Evolutionary conservation across 1,284 basidiomycete genomes (phyloP), one percentile per base, ranked within the genome.

Genomic region (Rhodotorula sp.): DNA sequence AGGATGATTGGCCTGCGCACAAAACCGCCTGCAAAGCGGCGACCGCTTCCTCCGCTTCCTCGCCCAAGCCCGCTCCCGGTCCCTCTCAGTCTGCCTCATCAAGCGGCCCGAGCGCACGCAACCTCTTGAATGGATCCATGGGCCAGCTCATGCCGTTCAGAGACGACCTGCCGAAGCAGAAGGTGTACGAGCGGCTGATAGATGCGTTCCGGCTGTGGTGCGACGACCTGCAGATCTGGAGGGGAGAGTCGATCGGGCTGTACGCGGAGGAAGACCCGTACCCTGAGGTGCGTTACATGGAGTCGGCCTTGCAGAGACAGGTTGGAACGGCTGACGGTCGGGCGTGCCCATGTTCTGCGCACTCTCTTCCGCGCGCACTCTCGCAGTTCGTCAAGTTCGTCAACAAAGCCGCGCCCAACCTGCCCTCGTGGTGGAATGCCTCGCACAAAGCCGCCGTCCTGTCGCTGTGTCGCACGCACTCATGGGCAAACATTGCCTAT

Each of bases 231-330:
- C 27, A 27, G 8, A 12, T 45, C n/a, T 68, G 50, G 50, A 54
- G 50, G 2, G 56, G 61, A 23, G n/a, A 19, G 9, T 5, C 13
- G 5, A 25, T 44, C n/a, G 67, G 61, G 1, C 17, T 68, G 13
- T 64, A 64, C 19, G 41, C n/a, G 7, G 14, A 64, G 42, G 56
- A 68, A 17, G 67, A 68, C 45, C 61, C 61, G 14, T 64, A 45
- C 27, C 61, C 56, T 13, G 61, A 68, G 45, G 67, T 68, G 56
- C 42, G 61, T 14, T 23, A 4, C 13, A 14, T 27, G 16, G 1
- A 5, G 7, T 41, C 21, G 7, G 12, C 42, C n/a, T 14, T 17
- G 9, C 25, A 14, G n/a, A 4, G 2, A 4, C 1, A 23, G 25
- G 34, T 5, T 34, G 34, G 34, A 34, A 34, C 5, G 34, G 34